Base-by-base conservation (phyloP, 352 stramenopile genomes). In the Phytopythium aichiense region DNA sequence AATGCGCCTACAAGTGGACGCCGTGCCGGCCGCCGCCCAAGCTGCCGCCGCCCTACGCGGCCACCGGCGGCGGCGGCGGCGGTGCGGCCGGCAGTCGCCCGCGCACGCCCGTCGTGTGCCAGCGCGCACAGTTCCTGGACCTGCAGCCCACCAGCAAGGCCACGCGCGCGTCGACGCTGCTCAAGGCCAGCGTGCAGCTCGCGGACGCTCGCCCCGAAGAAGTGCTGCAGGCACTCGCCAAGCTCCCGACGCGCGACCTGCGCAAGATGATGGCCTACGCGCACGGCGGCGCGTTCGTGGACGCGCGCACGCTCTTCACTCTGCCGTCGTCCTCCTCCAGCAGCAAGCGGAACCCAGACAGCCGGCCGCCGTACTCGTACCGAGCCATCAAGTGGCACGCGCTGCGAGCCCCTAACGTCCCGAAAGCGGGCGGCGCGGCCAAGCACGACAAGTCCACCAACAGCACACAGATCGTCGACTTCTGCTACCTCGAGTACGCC, bases 381-480 rank as follows among this genome's bases (percentile, higher is more conserved):
- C 75, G 77, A 13, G 81, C 79, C 7, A 88, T 92, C 48, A 92
- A 92, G 58, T 92, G 84, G 84, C 81, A 83, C 58, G 79, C 79
- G 12, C 72, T 87, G 53, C 30, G 53, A 16, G 35, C 33, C 6
- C 22, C 35, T 1, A n/a, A 23, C 12, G 53, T 50, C 18, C 30
- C 55, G 8, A 25, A 13, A 8, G 25, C 18, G 3, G 54, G 54
- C n/a, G 54, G 33, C 11, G 30, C 20, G 20, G 31, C 20, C 20
- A 45, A 57, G 9, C 50, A 51, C 46, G 66, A 49, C 31, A 76
- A 60, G 58, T 72, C 60, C 46, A 64, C 35, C 63, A 76, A n/a
- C 68, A 78, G 2, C 35, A 77, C 48, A 25, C 81, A 84, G 58
- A 66, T 78, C 42, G 58, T 88, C 40, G 81, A 91, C 60, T 90